Evolutionary conservation across 768 basidiomycete genomes (phyloP).

Genomic region (Nidularia pulvinata): DNA sequence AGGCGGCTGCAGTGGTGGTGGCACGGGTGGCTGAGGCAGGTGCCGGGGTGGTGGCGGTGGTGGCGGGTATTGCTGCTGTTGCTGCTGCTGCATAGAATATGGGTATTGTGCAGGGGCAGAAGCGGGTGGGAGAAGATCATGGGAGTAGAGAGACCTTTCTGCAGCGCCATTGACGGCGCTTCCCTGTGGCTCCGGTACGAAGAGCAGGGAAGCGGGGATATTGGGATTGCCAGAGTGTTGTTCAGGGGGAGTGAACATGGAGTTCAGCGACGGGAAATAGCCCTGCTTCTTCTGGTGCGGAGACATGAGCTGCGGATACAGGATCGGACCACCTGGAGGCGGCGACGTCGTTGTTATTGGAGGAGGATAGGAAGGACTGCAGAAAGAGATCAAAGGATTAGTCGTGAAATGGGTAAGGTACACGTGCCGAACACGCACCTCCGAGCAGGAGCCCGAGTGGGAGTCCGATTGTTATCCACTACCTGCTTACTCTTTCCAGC

Average conservation of each 20-base stretch:
- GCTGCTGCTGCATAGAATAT: background rate
- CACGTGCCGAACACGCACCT: constrained; percentile 23
- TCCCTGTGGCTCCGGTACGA: no score
- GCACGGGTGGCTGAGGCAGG: constrained; percentile 11
- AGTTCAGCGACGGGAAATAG: constrained; percentile 74
- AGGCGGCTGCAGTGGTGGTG: constrained; percentile 23
- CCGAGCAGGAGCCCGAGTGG: constrained; percentile 21
- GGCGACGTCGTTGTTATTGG: constrained; percentile 76
- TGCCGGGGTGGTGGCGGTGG: constrained; percentile 9
- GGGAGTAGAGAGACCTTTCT: no score
- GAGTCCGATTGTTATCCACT: constrained; percentile 5
- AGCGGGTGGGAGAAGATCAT: background rate
- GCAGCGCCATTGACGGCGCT: no score
- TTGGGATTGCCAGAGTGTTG: constrained; percentile 9
- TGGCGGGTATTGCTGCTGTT: background rate
- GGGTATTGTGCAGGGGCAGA: background rate
- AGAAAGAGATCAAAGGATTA: background rate
- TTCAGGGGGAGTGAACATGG: constrained; percentile 54
- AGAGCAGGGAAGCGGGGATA: background rate
- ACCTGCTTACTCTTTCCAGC: constrained; percentile 12
- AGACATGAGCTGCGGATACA: constrained; percentile 77
- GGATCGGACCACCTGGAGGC: constrained; percentile 47
- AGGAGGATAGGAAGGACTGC: constrained; percentile 38
- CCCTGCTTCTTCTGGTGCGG: constrained; percentile 79
- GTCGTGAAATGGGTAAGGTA: background rate